Conservation (phyloP, 345 rosid genomes). For the Leavenworthia alabamica region DNA sequence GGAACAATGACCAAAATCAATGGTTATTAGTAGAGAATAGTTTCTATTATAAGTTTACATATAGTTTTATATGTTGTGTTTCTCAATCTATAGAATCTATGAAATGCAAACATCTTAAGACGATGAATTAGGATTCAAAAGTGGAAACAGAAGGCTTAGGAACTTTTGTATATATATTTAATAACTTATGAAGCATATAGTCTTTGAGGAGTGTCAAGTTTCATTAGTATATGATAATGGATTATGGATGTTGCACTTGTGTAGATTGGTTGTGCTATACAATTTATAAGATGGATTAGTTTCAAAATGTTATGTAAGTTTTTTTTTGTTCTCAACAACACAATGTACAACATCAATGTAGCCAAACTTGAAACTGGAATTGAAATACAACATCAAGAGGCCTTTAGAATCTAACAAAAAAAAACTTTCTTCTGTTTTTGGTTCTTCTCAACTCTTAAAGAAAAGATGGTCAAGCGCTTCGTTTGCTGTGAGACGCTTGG, state of each 20-base stretch:
- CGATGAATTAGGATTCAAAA: neutral
- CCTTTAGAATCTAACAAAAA: constrained; percentile 17
- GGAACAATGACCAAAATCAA: neutral
- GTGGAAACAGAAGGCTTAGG: neutral
- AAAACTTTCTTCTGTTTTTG: neutral
- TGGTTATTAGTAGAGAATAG: neutral
- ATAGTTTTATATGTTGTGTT: neutral
- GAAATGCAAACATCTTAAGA: neutral
- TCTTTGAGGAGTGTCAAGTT: neutral
- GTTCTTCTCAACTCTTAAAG: constrained; percentile 35
- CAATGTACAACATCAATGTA: constrained; percentile 21
- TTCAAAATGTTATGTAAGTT: neutral
- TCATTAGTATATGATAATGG: neutral
- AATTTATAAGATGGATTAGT: neutral
- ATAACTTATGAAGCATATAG: neutral
- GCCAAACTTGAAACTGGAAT: constrained; percentile 6
- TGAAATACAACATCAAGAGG: neutral
- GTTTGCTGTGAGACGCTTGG: constrained; percentile 58
- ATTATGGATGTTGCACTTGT: neutral
- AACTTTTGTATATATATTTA: neutral
- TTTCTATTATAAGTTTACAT: neutral
- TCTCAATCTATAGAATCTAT: neutral
- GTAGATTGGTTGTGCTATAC: neutral
- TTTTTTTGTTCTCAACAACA: constrained; percentile 18
- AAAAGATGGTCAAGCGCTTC: constrained; percentile 73